Evolutionary conservation across 371 early-diverging fungal species (phyloP).

Genomic region (Gilbertella persicaria): DNA sequence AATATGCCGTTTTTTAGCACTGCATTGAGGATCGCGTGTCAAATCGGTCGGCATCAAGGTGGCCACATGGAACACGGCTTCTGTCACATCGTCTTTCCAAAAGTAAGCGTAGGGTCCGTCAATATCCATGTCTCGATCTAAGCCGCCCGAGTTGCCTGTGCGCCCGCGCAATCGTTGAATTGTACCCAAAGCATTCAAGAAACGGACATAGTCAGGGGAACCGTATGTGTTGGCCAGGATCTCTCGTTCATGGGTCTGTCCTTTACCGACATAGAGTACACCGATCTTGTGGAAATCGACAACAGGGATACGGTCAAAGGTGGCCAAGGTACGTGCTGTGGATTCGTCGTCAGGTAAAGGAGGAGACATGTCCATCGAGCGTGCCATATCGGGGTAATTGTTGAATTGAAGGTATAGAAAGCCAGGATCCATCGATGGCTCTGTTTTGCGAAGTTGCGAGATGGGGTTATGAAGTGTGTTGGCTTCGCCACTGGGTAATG

Average conservation of each 20-base stretch:
- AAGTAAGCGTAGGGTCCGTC: constrained; percentile 87
- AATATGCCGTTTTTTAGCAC: constrained; percentile 91
- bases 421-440: constrained; percentile 61
- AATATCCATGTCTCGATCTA: constrained; percentile 80
- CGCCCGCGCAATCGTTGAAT: constrained; percentile 65
- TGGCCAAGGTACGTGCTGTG: constrained; percentile 72
- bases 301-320: constrained; percentile 87
- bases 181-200: constrained; percentile 80
- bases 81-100: constrained; percentile 85
- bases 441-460: constrained; percentile 38
- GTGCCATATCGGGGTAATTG: constrained; percentile 72
- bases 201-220: constrained; percentile 80
- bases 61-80: constrained; percentile 89
- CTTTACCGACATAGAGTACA: constrained; percentile 86
- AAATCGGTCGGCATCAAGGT: constrained; percentile 91
- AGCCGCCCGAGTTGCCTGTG: constrained; percentile 78
- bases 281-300: constrained; percentile 96
- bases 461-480: neutral
- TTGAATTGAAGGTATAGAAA: constrained; percentile 66
- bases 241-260: constrained; percentile 79
- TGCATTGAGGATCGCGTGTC: constrained; percentile 73
- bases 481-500: constrained; percentile 1
- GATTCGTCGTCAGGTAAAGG: constrained; percentile 80
- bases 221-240: constrained; percentile 87
- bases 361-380: constrained; percentile 57